phyloP scores from a whole-genome alignment of 345 rosid species.

The Salix caprea region DNA sequence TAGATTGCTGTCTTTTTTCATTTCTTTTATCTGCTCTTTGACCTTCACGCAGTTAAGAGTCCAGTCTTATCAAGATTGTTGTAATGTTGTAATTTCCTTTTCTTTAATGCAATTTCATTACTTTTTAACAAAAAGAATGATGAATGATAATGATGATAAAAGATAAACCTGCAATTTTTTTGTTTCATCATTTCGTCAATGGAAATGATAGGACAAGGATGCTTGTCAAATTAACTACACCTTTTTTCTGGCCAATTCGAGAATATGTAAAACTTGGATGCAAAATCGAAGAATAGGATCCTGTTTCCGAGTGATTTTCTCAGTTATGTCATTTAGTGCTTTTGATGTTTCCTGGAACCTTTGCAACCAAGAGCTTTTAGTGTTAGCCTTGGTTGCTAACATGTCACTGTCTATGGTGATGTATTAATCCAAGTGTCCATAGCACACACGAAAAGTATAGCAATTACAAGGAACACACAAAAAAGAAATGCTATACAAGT shows the following conservation, averaged over 20 bases:
- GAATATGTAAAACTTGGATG: not conserved
- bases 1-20: not conserved
- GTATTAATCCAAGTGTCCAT: not conserved
- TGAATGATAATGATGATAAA: not conserved
- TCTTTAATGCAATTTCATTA: not conserved
- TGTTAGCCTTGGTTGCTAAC: not conserved
- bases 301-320: not conserved
- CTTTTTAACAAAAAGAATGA: not conserved
- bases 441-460: too few relatives aligned
- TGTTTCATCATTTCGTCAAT: not conserved
- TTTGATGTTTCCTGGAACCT: constrained; percentile 6
- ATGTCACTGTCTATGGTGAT: not conserved
- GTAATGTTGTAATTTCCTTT: not conserved
- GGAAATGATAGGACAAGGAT: not conserved
- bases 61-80: not conserved
- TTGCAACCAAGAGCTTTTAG: not conserved
- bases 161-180: not conserved
- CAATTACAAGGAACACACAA: too few relatives aligned
- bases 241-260: not conserved
- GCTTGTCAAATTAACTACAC: not conserved
- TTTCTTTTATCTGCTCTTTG: not conserved
- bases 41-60: not conserved
- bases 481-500: too few relatives aligned
- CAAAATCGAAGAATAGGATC: not conserved
- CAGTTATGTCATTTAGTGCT: constrained; percentile 5